Base-by-base conservation (phyloP, 2,329 filamentous ascomycete genomes). In the Scedosporium apiospermum region DNA sequence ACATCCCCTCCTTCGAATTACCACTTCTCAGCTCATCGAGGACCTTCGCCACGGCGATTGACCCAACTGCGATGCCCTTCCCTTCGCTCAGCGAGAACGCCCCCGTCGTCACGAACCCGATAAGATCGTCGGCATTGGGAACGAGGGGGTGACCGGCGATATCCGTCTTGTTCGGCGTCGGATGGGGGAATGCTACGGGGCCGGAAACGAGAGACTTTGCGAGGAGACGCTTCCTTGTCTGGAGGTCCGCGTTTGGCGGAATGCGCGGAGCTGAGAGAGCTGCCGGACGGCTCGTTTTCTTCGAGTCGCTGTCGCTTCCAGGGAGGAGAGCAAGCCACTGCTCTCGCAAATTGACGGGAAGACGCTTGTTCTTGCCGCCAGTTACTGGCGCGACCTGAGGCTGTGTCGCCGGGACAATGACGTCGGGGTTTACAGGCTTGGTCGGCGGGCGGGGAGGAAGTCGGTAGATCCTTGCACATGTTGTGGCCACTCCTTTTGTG, bases 21-120 rank as follows among this genome's bases (percentile, higher is more conserved):
- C 66, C 66, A 46, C 66, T 67, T 55, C 65, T 71, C 23, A 75
- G 58, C 2, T 68, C 71, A 0, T 63, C 74, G 3, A 82, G 64
- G 1, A 89, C 80, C 71, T 80, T 88, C 4, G 78, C 77, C 0
- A 88, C 77, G 14, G 85, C 77, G 27, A 98, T 71, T 59, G 83
- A 88, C 0, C 89, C 95, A 64, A 98, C 80, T 0, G 87, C 93
- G 16, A 86, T 86, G 0, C 88, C 90, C 66, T 82, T 83, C 0
- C 93, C 95, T 66, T 89, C 85, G 2, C 85, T 83, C 1, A 98
- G 81, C 69, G 88, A 92, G 72, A 88, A 96, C 60, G 90, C 88
- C 0, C 93, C 95, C 1, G 88, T 89, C 2, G 92, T 97, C 26
- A 97, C 87, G 71, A 96, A 99, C 0, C 95, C 95, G 60, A 98